These are phyloP conservation scores for Wickerhamomyces rabaulensis DNA, from an alignment of 805 yeast species.

Conservation along the genomic window DNA sequence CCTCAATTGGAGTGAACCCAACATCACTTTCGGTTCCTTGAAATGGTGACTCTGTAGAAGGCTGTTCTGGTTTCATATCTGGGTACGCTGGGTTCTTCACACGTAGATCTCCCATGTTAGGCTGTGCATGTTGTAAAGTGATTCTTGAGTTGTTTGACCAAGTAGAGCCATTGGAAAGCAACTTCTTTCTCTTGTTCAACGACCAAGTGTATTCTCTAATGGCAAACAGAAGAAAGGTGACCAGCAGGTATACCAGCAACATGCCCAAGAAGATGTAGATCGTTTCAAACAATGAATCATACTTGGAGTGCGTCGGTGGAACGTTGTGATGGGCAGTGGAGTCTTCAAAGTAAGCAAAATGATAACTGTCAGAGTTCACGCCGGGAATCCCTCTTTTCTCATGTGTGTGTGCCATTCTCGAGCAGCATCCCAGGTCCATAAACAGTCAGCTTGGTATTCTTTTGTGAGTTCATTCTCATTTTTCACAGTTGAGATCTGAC, in stretches of 20 bases:
- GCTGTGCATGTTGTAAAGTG: slow-evolving; percentile 1
- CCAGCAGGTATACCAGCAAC: slow-evolving; percentile 10
- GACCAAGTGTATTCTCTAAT: slow-evolving; percentile 26
- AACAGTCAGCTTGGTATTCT: not conserved
- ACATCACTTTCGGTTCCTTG: not conserved
- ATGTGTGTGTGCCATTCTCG: not conserved
- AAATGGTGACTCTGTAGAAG: not conserved
- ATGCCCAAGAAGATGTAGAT: slow-evolving; percentile 21
- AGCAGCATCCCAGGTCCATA: not conserved
- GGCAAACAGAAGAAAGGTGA: slow-evolving; percentile 19
- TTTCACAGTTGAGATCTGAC: not conserved
- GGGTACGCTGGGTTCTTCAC: slow-evolving; percentile 19
- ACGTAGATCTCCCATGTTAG: not conserved
- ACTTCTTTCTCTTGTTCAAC: slow-evolving; percentile 13
- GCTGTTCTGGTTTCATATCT: not conserved
- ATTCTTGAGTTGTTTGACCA: slow-evolving; percentile 16
- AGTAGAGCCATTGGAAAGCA: slow-evolving; percentile 13
- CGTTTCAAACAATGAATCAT: slow-evolving; percentile 21
- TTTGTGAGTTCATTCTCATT: not conserved
- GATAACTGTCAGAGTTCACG: slow-evolving; percentile 22
- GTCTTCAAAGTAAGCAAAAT: slow-evolving; percentile 25
- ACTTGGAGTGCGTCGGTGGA: slow-evolving; percentile 11
- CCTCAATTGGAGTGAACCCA: slow-evolving; percentile 4
- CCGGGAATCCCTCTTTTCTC: slow-evolving; percentile 22
- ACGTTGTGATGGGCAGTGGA: slow-evolving; percentile 10